Evolutionary conservation across 176 grass and related monocot species (phyloP).

Genomic region (Avena atlantica): DNA sequence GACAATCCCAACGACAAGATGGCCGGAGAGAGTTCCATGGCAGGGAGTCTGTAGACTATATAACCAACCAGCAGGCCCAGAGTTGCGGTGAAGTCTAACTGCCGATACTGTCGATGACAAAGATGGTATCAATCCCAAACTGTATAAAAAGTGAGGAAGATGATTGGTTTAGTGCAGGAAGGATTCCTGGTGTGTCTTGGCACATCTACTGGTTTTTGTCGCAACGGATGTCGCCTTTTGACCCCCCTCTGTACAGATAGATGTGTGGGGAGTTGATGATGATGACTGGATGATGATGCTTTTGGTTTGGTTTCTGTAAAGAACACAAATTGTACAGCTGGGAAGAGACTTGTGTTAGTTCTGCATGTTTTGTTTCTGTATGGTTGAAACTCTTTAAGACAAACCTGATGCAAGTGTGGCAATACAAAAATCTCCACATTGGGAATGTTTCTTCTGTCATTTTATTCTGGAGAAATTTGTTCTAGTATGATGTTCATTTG

Average conservation of each 20-base stretch:
- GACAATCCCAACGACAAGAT: slow-evolving; percentile 35
- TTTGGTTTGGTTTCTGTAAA: slow-evolving; percentile 51
- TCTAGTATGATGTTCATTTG: not conserved
- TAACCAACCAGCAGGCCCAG: slow-evolving; percentile 12
- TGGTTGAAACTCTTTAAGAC: slow-evolving; percentile 1
- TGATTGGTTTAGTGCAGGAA: slow-evolving; percentile 45
- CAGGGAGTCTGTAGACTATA: slow-evolving; percentile 41
- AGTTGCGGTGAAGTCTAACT: slow-evolving; percentile 46
- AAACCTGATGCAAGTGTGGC: not conserved
- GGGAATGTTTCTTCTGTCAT: not conserved
- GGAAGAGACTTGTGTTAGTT: slow-evolving; percentile 8
- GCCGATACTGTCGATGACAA: slow-evolving; percentile 49
- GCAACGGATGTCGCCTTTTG: slow-evolving; percentile 44
- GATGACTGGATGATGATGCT: slow-evolving; percentile 39
- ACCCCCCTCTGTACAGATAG: slow-evolving; percentile 43
- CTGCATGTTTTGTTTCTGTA: slow-evolving; percentile 2
- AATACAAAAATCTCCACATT: not conserved
- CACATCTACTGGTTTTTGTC: slow-evolving; percentile 53
- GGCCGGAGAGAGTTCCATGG: slow-evolving; percentile 42
- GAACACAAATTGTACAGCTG: slow-evolving; percentile 49
- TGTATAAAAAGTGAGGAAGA: slow-evolving; percentile 66
- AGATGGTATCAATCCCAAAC: slow-evolving; percentile 45
- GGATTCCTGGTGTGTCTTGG: slow-evolving; percentile 54
- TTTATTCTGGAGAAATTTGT: not conserved
- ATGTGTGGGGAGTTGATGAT: slow-evolving; percentile 36